A percentile compares a stretch with the other conserved stretches of the same genome.
These are phyloP conservation scores for Typha latifolia DNA, from an alignment of 176 grass and related monocot genomes.

Conservation along the genomic window DNA sequence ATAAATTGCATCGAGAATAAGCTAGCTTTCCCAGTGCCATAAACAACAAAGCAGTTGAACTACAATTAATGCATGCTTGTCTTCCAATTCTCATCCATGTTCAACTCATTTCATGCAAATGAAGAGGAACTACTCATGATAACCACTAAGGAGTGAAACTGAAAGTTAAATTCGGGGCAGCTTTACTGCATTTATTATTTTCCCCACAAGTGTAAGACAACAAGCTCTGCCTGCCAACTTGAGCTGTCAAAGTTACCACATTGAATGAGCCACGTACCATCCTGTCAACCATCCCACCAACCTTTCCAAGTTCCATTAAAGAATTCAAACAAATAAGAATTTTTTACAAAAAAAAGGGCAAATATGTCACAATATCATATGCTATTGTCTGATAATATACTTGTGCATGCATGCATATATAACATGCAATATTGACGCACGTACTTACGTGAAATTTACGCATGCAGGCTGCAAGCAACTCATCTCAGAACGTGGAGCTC, in stretches of 20 bases:
- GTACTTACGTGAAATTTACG: constrained; percentile 6
- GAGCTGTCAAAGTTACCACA: constrained; percentile 8
- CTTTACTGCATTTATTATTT: constrained; percentile 5
- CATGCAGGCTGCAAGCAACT: constrained; percentile 80
- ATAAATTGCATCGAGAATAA: too few species aligned
- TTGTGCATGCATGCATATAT: background rate
- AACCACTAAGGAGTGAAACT: background rate
- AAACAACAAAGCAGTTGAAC: too few species aligned
- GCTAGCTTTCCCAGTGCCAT: too few species aligned
- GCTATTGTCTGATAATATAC: background rate
- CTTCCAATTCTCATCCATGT: background rate
- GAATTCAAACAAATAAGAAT: background rate
- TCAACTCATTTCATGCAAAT: background rate
- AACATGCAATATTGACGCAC: background rate
- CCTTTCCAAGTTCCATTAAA: background rate
- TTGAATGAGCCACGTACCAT: constrained; percentile 1
- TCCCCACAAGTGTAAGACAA: background rate
- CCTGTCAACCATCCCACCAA: background rate
- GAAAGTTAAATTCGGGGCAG: background rate
- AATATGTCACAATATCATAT: background rate
- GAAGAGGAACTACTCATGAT: background rate
- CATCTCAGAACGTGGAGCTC: constrained; percentile 92
- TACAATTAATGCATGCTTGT: too few species aligned
- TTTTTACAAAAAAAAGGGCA: background rate
- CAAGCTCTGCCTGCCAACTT: background rate